Evolutionary conservation across 768 basidiomycete species (phyloP), one percentile per base, ranked within the genome.

Genomic region (Tricholoma sp.): DNA sequence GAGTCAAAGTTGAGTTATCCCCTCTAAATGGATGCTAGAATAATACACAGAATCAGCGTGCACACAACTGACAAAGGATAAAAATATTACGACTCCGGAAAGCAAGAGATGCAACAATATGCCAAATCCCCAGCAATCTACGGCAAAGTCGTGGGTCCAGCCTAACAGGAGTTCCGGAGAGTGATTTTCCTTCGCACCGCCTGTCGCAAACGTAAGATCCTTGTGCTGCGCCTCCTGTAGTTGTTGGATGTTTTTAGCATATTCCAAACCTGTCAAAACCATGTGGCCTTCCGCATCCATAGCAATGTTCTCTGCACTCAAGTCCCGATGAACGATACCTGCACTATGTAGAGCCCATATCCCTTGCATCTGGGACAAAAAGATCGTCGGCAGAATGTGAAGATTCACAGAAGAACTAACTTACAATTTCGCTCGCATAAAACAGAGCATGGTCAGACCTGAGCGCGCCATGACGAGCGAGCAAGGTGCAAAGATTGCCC

Each of bases 101-200:
- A 78, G 65, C 74, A 85, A 75, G 58, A 75, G 80, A 57, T 76
- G 77, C 37, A 85, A 54, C 36, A 81, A 55, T 62, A 80, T 63
- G 3, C 83, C 84, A 57, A 85, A 82, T 0, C 77, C 77, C 84
- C 84, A 86, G 59, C 75, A 78, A 65, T 86, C 84, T 17, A 81
- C 80, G 12, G 75, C 68, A 20, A 63, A 69, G 59, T 81, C 78
- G 52, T 81, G 76, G 13, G 70, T 62, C 84, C 84, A 86, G 0
- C 79, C 79, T 8, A 85, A 68, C 11, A 83, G 57, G 0, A 81
- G 57, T 59, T 85, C 84, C 1, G 84, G 83, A 4, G 84, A 80
- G 18, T 68, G 72, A 60, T 77, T 81, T 41, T 62, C 47, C 52
- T 56, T 57, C n/a, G 49, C 39, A 8, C 39, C 24, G 24, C 53